These are phyloP conservation scores for Scenedesmus sp. DNA, from an alignment of 163 green algal genomes.

Conservation along the genomic window DNA sequence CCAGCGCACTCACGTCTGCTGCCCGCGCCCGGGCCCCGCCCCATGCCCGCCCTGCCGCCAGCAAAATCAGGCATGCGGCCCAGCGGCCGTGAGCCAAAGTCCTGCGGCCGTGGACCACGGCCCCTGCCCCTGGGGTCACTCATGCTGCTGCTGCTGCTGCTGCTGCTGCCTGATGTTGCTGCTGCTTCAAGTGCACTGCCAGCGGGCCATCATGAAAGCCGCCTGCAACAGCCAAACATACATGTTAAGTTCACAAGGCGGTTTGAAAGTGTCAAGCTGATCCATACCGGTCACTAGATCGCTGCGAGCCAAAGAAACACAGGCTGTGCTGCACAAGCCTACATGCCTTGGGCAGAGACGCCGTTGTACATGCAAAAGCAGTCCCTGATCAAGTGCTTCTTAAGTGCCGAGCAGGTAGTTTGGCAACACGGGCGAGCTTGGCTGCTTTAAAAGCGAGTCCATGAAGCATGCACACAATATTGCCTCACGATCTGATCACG, in stretches of 20 bases:
- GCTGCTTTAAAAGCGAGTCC: neutral
- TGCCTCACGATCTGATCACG: neutral
- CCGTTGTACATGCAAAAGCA: neutral
- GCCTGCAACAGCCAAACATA: neutral
- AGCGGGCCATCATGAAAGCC: neutral
- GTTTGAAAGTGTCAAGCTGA: neutral
- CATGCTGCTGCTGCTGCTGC: constrained; percentile 20
- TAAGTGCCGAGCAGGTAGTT: neutral
- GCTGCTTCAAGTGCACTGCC: neutral
- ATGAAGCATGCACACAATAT: neutral
- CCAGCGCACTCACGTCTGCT: constrained; percentile 33
- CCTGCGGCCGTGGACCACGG: neutral
- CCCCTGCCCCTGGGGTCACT: constrained; percentile 37
- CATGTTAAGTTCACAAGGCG: neutral
- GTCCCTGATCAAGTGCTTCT: neutral
- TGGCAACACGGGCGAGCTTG: neutral
- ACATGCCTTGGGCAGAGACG: neutral
- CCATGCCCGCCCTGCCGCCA: neutral
- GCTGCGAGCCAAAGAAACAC: neutral
- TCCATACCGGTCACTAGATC: neutral
- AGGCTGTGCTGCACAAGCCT: neutral
- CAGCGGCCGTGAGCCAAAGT: constrained; percentile 15
- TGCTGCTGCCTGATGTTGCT: neutral
- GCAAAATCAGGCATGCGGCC: constrained; percentile 30
- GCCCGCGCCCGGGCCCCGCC: neutral